Base-by-base conservation (phyloP, 495 filamentous ascomycete species). In the Penicillium pancosmium region DNA sequence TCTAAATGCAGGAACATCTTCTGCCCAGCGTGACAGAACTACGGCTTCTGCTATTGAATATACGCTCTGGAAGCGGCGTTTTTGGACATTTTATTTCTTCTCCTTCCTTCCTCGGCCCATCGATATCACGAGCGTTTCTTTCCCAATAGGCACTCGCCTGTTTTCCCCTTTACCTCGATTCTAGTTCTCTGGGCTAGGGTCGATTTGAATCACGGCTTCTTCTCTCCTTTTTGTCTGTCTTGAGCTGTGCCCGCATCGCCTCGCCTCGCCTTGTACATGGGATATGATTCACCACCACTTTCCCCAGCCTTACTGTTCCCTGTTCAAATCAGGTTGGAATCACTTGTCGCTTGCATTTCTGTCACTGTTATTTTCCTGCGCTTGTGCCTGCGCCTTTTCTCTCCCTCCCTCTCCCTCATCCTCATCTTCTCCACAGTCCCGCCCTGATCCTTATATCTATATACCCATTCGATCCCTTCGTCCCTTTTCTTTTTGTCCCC, bases 401-500 rank as follows among this genome's bases (percentile, higher is more conserved):
- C n/a, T n/a, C 4, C 59, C 50, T 27, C 31, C 25, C 52, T 48
- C 38, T 38, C 48, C 50, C 31, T 44, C 3, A 44, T 19, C 13
- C 36, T 44, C 41, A 19, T 44, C 41, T n/a, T 16, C 11, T 44
- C 15, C 7, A 44, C 41, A 44, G 16, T 44, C 41, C 41, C 41
- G n/a, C 23, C 47, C 31, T 31, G 27, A 31, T 31, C 27, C 27
- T 31, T 52, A 57, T 59, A 33, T 65, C 60, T 56, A 60, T 63
- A 63, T 69, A 65, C 63, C 63, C 68, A 62, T 62, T 57, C 65
- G 52, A 64, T 66, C 70, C 59, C 56, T 64, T 63, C 65, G 53
- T 34, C 46, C 53, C 50, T 51, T 54, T 33, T 38, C 44, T 51
- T 48, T 56, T 11, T 44, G 7, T 54, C 38, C 44, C 25, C 38